phyloP scores from a whole-genome alignment of 306 rosid genomes.

The Echinosophora koreensis region DNA sequence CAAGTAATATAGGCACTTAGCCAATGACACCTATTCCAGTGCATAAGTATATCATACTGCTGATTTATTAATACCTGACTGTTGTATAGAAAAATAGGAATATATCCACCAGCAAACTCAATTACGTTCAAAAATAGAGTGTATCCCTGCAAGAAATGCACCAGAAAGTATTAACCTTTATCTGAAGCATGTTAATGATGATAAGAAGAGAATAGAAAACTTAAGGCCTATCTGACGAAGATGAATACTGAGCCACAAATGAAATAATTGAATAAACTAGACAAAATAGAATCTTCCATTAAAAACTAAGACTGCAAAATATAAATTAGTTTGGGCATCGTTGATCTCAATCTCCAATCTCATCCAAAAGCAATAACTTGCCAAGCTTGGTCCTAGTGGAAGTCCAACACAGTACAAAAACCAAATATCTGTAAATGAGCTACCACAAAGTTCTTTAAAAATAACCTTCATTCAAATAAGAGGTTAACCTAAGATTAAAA shows the following conservation, averaged over 20 bases:
- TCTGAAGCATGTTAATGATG: constrained; percentile 20
- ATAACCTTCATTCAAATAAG: too few relatives aligned
- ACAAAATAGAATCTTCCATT: constrained; percentile 1
- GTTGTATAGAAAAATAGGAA: constrained; percentile 82
- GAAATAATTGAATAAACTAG: constrained; percentile 33
- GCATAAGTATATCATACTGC: constrained; percentile 28
- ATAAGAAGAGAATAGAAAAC: constrained; percentile 34
- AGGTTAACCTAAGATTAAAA: constrained; percentile 20
- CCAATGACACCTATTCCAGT: constrained; percentile 14
- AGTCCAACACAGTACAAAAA: constrained; percentile 27
- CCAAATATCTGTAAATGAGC: constrained; percentile 21
- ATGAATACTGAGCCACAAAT: constrained; percentile 28
- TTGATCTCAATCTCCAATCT: constrained; percentile 10
- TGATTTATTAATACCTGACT: constrained; percentile 72
- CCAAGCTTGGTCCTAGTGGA: constrained; percentile 20
- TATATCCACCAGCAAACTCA: constrained; percentile 74
- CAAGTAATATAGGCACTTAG: constrained; percentile 4
- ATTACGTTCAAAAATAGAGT: constrained; percentile 82
- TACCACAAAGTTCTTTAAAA: background rate
- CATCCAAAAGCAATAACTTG: constrained; percentile 17
- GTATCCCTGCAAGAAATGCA: constrained; percentile 74
- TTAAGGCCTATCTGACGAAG: background rate
- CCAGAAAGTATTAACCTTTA: constrained; percentile 19
- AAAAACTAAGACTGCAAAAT: constrained; percentile 20
- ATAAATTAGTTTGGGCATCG: constrained; percentile 14